Evolutionary conservation across 208 protist species (phyloP), one percentile per base, ranked within the genome.

Genomic region (Lotmaria passim): DNA sequence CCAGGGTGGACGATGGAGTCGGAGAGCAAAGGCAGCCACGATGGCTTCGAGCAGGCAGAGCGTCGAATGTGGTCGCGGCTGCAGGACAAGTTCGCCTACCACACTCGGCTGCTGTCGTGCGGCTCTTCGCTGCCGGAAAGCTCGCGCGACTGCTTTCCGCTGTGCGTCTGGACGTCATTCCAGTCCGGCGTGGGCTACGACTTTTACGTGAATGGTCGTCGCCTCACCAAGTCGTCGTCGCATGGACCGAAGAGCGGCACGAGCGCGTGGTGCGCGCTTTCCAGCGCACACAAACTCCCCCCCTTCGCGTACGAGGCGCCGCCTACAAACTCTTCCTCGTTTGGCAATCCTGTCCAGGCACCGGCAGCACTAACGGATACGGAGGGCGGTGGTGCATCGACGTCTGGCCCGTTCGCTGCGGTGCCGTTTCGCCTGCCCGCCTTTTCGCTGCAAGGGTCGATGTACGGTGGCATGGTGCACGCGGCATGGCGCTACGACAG

Each of bases 1-100:
- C 93, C 93, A 17, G 93, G 64, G 5, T 98, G 93, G 93, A 93
- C 90, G 24, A 75, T 74, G 51, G 95, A 98, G 67, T 63, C 21
- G 19, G 71, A 83, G 61, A 74, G 80, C 12, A 11, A 79, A 17
- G 75, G 75, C 14, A 65, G 41, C 11, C 82, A 83, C 23, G 82
- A 86, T 41, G 69, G 47, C 14, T 93, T 90, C 70, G 70, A 81
- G 17, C 21, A n/a, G 26, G 74, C 84, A 15, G 81, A 93, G 34
- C 69, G 75, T 58, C 56, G 61, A 7, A 52, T 93, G 76, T 93
- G 87, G 87, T 68, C 62, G 23, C 72, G 57, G 17, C 26, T 93
- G 63, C 84, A 90, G 61, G 28, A 65, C 12, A 59, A 72, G n/a
- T 86, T 86, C 41, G 11, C 48, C 0, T 65, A 77, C 33, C 71